Base-by-base conservation (phyloP, 805 yeast genomes). In the Grigorovia humatica region DNA sequence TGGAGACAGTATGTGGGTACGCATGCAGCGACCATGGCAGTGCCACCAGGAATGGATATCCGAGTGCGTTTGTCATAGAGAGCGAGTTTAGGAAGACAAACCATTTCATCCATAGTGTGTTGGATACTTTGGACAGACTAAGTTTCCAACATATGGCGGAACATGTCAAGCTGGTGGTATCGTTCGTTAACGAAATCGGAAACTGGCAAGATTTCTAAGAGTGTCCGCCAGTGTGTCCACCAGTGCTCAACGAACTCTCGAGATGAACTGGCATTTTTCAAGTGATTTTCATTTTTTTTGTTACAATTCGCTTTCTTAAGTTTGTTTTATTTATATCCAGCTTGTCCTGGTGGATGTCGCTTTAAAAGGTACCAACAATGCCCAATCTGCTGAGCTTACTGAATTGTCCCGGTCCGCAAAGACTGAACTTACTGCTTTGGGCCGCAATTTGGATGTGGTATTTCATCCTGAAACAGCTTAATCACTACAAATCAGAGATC, bases 11-110 rank as follows among this genome's bases (percentile, higher is more conserved):
- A 52, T 91, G 97, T 70, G 96, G 96, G 1, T 88, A 89, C 62
- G 93, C 95, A 0, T 90, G 98, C 68, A 84, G 95, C 17, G 98
- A 91, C 70, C 96, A 89, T 67, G 84, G 93, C 5, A 81, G 95
- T 47, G 96, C 96, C 0, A 67, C 81, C 49, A 81, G 84, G 63
- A 79, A 78, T 59, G 97, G 97, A 0, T 88, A 74, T 68, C 97
- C 97, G 4, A 77, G 88, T 9, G 79, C 88, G 35, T 86, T 88
- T 67, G 85, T 88, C 46, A 79, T 85, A 56, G 99, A 93, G 67
- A 76, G 88, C 45, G 83, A 77, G 52, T 76, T 88, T 66, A 75
- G 78, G 51, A 74, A 74, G 55, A 74, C 81, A 3, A 82, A 80
- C 67, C 83, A 82, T 46, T 83, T 73, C 62, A 84, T 89, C 56